Evolutionary conservation across 2,329 filamentous ascomycete genomes (phyloP).

Genomic region (Cladorrhinum sp.): DNA sequence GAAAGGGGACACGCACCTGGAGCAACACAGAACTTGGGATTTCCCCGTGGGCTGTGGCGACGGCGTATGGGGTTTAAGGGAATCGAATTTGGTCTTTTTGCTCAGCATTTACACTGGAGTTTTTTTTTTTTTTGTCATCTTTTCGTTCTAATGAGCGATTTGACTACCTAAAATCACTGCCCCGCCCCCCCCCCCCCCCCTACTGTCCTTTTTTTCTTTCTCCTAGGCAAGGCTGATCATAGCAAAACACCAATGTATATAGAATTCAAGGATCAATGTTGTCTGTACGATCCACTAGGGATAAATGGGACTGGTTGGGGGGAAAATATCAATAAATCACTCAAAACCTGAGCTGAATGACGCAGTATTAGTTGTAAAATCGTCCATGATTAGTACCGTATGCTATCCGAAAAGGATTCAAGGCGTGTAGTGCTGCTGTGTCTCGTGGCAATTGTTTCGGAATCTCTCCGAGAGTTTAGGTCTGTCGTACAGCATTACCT

Average conservation of each 20-base stretch:
- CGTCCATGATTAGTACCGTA: too few species aligned
- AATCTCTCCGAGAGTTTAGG: not conserved
- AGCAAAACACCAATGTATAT: not conserved
- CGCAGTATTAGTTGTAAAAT: too few species aligned
- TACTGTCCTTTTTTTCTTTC: not conserved
- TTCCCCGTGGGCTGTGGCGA: not conserved
- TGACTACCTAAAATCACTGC: constrained; percentile 13
- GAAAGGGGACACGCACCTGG: not conserved
- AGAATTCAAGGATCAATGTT: not conserved
- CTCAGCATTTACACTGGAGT: constrained; percentile 29
- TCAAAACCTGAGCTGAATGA: not conserved
- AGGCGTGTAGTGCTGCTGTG: not conserved
- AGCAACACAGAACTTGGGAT: not conserved
- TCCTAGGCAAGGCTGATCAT: not conserved
- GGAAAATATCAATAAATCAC: not conserved
- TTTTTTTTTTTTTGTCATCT: constrained; percentile 9
- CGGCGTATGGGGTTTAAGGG: constrained; percentile 6
- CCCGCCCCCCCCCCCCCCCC: not conserved
- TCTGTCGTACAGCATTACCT: not conserved
- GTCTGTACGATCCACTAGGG: too few species aligned
- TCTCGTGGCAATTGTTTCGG: not conserved
- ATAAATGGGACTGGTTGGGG: not conserved
- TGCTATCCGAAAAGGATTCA: too few species aligned
- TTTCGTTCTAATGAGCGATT: constrained; percentile 13
- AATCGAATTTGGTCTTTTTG: constrained; percentile 4